Base-by-base conservation (phyloP, 805 yeast genomes). In the Wickerhamomyces sydowiorum region DNA sequence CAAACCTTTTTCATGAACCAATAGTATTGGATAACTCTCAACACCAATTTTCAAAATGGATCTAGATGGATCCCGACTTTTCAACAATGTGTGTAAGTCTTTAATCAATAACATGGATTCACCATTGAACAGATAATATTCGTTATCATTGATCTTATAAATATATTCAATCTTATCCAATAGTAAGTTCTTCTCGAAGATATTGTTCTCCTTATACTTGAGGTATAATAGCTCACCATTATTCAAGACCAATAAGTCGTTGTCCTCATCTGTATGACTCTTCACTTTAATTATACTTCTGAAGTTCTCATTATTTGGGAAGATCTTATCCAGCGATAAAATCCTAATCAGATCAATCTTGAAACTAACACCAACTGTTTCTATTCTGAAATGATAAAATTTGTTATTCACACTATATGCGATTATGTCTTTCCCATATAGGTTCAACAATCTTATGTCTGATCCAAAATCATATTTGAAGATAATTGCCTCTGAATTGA, bases 121-220 rank as follows among this genome's bases (percentile, higher is more conserved):
- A 1, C 77, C 77, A 41, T 64, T 60, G 53, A 64, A 69, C 13
- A 70, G 49, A 40, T 67, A 65, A 35, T 64, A 48, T 28, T 49
- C 52, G 7, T 52, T 51, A 9, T 49, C 39, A 15, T 49, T 48
- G 36, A 57, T 46, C 41, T 50, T 54, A 32, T 54, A 50, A 36
- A 52, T 39, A 31, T 39, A 53, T 36, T 56, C 61, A n/a, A 55
- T 49, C 23, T 46, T 53, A 3, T 55, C 55, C 37, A 58, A 51
- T 13, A 57, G 42, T 29, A 54, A 25, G 9, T 44, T 28, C 33
- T 47, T 51, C 10, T 42, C 49, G 39, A 43, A 45, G 2, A 36
- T 18, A 2, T 44, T 33, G 3, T 38, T 22, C 1, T 40, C 36
- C n/a, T 41, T 40, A 9, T 41, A 29, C 22, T 46, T 47, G 24